These are phyloP conservation scores for Mycoemilia scoparia DNA, from an alignment of 192 early-diverging fungal species.

Conservation along the genomic window DNA sequence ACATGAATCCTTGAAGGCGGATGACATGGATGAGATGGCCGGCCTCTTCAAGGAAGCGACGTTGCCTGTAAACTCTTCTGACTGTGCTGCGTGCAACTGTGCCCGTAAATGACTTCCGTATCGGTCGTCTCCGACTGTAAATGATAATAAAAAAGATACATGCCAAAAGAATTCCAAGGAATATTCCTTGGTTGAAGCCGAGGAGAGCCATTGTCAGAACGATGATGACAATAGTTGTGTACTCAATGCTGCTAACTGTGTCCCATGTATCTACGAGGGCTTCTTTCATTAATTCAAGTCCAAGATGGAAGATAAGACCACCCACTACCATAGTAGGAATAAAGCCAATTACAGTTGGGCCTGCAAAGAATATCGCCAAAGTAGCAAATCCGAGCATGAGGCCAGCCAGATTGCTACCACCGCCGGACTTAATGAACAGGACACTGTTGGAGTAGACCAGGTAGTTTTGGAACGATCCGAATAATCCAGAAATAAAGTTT, in stretches of 20 bases:
- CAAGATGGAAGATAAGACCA: constrained; percentile 88
- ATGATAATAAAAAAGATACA: constrained; percentile 86
- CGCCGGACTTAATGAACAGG: constrained; percentile 85
- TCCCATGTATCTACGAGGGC: constrained; percentile 73
- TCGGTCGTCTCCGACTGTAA: constrained; percentile 42
- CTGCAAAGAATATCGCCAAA: constrained; percentile 54
- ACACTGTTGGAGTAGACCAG: constrained; percentile 84
- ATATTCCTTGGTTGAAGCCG: constrained; percentile 96
- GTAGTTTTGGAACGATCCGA: constrained; percentile 73
- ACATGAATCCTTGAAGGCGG: constrained; percentile 87
- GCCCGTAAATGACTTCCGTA: constrained; percentile 48
- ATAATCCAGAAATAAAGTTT: constrained; percentile 63
- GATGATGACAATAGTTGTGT: constrained; percentile 72
- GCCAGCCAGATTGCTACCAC: constrained; percentile 68
- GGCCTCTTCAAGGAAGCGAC: constrained; percentile 65
- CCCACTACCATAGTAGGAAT: constrained; percentile 93
- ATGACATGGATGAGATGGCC: constrained; percentile 74
- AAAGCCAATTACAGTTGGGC: constrained; percentile 71
- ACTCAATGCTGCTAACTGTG: constrained; percentile 73
- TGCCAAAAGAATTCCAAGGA: constrained; percentile 79
- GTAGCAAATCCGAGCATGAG: constrained; percentile 63
- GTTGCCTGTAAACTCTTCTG: constrained; percentile 71
- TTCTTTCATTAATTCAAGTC: constrained; percentile 83
- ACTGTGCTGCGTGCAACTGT: constrained; percentile 67
- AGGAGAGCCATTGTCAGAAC: constrained; percentile 69